Evolutionary conservation across 1,284 basidiomycete species (phyloP).

Genomic region (Tylopilus microsporus): DNA sequence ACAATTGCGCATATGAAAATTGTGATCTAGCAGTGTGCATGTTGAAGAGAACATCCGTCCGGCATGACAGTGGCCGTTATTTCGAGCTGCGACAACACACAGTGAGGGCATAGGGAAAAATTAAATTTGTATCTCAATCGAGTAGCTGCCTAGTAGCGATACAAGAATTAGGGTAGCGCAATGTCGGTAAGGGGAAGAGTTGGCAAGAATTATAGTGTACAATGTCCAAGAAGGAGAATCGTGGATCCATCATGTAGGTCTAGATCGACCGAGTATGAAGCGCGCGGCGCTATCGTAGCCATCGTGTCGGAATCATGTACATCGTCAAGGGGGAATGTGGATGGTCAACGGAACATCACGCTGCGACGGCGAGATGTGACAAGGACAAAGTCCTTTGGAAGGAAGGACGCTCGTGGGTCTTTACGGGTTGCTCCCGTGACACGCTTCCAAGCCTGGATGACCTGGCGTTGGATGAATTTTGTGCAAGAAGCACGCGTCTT

Average conservation of each 20-base stretch:
- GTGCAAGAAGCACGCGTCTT: slow-evolving; percentile 34
- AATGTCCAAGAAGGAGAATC: slow-evolving; percentile 5
- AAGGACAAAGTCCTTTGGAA: slow-evolving; percentile 57
- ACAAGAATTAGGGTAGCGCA: slow-evolving; percentile 5
- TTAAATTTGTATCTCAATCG: neutral
- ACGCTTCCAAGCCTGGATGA: slow-evolving; percentile 57
- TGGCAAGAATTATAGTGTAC: neutral
- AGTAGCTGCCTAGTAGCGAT: slow-evolving; percentile 2
- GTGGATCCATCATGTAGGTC: slow-evolving; percentile 4
- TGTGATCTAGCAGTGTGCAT: neutral
- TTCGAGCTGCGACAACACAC: no score
- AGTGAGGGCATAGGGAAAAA: neutral
- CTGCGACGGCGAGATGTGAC: slow-evolving; percentile 53
- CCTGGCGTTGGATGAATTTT: slow-evolving; percentile 53
- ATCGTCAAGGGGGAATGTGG: slow-evolving; percentile 4
- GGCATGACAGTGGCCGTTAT: no score
- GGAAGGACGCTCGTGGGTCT: slow-evolving; percentile 46
- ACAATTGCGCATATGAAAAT: neutral
- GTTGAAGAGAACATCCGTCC: no score
- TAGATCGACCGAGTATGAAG: slow-evolving; percentile 11
- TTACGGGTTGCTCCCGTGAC: slow-evolving; percentile 52
- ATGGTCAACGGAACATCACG: slow-evolving; percentile 30
- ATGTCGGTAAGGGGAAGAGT: neutral
- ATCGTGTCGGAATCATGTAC: slow-evolving; percentile 7
- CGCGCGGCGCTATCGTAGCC: slow-evolving; percentile 11